Base-by-base conservation (phyloP, 768 basidiomycete genomes). In the Tylopilus vinaceipallidus region DNA sequence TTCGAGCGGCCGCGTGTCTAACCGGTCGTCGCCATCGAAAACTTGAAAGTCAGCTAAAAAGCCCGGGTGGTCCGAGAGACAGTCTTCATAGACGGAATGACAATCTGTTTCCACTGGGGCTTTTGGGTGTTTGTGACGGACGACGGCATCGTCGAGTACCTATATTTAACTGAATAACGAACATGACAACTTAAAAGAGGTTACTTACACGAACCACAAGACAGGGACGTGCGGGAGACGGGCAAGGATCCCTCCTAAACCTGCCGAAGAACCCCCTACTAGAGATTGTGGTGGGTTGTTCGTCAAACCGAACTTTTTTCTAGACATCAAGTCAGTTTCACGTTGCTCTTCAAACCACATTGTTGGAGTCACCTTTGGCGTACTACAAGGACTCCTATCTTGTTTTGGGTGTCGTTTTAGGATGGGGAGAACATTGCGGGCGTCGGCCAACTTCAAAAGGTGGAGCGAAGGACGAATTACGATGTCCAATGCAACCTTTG, bases 81-180 rank as follows among this genome's bases (percentile, higher is more conserved):
- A 67, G 12, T 67, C 66, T 43, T 69, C 66, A 30, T 67, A 67
- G 14, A 65, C 37, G 11, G 67, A 67, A 8, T 9, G 27, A 13
- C 41, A 37, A 34, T 67, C 65, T 34, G 42, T 22, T 39, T 55
- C 53, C 16, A 23, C 34, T 17, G 23, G 13, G 4, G 52, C 38
- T 14, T 56, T 34, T 10, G 40, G 16, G 12, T 23, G 11, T 6
- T 44, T 27, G 24, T 16, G 23, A 26, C 16, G 36, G 4, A 42
- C 41, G n/a, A 26, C 1, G 17, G 16, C 29, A 19, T 55, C 43
- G 27, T 44, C 50, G 19, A 23, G 44, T 32, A 44, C 52, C 65
- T 69, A 35, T 14, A 30, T 20, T n/a, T n/a, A 24, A 13, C n/a
- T 66, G 16, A 44, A 42, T 33, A 13, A 14, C 6, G 41, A 12